phyloP scores from a whole-genome alignment of 2,329 filamentous ascomycete genomes.

The Xylariomycetidae sp. region DNA sequence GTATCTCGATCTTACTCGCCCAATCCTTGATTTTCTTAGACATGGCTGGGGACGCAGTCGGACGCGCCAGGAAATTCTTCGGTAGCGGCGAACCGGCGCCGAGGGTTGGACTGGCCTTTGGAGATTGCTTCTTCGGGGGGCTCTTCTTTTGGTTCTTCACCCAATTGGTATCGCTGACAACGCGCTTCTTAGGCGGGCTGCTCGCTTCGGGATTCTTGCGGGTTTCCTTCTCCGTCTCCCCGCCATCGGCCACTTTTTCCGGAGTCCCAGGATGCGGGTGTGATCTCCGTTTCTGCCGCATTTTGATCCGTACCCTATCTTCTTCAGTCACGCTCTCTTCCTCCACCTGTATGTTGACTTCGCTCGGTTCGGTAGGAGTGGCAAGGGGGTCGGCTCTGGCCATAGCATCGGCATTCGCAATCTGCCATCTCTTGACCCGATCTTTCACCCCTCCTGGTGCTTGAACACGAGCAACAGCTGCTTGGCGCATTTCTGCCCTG shows the following conservation, averaged over 20 bases:
- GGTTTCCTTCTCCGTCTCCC: conserved; percentile 27
- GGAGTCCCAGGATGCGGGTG: conserved; percentile 25
- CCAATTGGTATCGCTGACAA: conserved; percentile 92
- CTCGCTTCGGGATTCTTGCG: conserved; percentile 37
- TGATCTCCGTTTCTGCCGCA: conserved; percentile 38
- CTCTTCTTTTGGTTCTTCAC: conserved; percentile 53
- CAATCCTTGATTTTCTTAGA: conserved; percentile 57
- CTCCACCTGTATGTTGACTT: conserved; percentile 55
- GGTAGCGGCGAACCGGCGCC: conserved; percentile 42
- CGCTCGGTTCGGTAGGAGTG: conserved; percentile 51
- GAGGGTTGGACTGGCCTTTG: conserved; percentile 26
- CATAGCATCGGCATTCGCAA: conserved; percentile 63
- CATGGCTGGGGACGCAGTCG: conserved; percentile 48
- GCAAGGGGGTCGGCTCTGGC: conserved; percentile 43
- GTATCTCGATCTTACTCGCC: conserved; percentile 49
- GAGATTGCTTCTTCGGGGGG: conserved; percentile 36
- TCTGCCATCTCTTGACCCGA: conserved; percentile 81
- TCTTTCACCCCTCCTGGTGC: conserved; percentile 65
- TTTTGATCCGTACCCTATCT: conserved; percentile 52
- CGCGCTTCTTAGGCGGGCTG: conserved; percentile 76
- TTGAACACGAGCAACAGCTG: conserved; percentile 51
- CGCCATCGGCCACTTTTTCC: conserved; percentile 20
- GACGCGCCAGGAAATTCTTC: conserved; percentile 50
- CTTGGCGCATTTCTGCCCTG: conserved; percentile 55
- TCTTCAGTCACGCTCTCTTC: conserved; percentile 57